Evolutionary conservation across 2,329 filamentous ascomycete species (phyloP), one percentile per base, ranked within the genome.

Genomic region (Verticillium albo-atrum): DNA sequence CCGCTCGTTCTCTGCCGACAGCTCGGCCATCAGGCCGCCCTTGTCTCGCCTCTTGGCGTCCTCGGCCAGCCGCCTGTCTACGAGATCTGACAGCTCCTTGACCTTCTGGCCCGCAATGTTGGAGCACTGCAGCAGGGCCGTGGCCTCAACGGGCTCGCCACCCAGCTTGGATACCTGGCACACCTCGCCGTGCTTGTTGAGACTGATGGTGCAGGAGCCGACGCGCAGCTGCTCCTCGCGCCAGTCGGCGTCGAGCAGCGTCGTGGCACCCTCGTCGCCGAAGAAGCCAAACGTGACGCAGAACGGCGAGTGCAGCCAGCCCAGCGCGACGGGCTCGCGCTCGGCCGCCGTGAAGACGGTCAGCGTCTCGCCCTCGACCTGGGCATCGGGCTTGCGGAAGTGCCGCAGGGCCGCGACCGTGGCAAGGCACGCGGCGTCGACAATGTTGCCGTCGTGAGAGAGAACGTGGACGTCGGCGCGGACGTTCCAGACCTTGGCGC

Each of bases 111-210:
- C 73, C 12, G 93, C 92, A 60, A 88, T 76, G 58, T 83, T 87
- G 2, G 89, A 88, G 75, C 91, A 96, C 66, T 88, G 85, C 65
- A 99, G 78, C 65, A 98, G 77, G 34, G 84, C 79, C 61, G 93
- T 78, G 2, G 93, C 92, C 71, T 97, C 91, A 14, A 97, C 84
- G 1, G 92, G 84, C 23, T 85, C 82, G 27, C 95, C 95, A 26
- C 94, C 93, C 60, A 95, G 85, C 78, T 99, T 99, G 30, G 92
- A 89, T 61, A 97, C 85, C 74, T 96, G 91, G 68, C 92, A 96
- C 47, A 97, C 85, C 77, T 97, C 93, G 26, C 93, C 93, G 69
- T 93, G 89, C 70, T 87, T 87, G 75, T 97, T 97, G 74, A 97
- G 82, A 58, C 91, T 94, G 68, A 98, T 85, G 6, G 91, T 91